Evolutionary conservation across 345 rosid genomes (phyloP).

Genomic region (Citrus cavaleriei): DNA sequence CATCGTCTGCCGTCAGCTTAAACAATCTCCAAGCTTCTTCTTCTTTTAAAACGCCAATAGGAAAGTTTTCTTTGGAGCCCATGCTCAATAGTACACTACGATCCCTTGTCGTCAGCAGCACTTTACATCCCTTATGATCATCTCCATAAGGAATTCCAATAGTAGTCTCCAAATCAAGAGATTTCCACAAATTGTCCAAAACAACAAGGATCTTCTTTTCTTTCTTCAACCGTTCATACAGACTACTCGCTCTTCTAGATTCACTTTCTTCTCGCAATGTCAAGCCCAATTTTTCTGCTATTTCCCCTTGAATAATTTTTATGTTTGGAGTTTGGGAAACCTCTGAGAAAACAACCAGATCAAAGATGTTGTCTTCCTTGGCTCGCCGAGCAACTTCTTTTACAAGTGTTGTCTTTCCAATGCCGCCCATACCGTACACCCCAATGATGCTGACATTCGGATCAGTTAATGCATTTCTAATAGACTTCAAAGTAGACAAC

Average conservation of each 20-base stretch:
- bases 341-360: not conserved
- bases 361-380: not conserved
- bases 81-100: not conserved
- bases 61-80: not conserved
- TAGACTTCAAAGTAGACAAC: not conserved
- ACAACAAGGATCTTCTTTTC: not conserved
- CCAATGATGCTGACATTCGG: slow-evolving; percentile 7
- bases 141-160: not conserved
- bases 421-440: not conserved
- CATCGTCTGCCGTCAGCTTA: not conserved
- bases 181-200: not conserved
- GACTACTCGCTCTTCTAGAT: too few relatives aligned
- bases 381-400: not conserved
- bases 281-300: too few relatives aligned
- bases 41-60: not conserved
- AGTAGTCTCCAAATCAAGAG: not conserved
- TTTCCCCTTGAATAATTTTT: too few relatives aligned
- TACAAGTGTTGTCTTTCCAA: not conserved
- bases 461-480: not conserved
- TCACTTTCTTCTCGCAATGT: too few relatives aligned
- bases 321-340: too few relatives aligned
- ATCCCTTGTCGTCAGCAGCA: not conserved
- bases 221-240: too few relatives aligned
- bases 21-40: not conserved
- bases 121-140: too few relatives aligned